Conservation (phyloP, 1,139 yeast genomes). For the Taphrina sp. region DNA sequence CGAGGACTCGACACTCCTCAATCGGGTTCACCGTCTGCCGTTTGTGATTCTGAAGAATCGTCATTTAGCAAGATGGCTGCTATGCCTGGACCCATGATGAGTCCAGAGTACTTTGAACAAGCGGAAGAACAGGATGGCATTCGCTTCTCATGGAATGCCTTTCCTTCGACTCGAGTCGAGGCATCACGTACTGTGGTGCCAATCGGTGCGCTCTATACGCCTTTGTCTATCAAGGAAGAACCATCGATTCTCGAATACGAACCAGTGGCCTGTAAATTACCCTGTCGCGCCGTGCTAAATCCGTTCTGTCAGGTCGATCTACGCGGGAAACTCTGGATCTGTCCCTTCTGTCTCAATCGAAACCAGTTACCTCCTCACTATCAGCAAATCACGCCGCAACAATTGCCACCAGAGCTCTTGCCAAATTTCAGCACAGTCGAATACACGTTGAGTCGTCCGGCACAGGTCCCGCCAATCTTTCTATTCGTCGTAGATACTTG, state of each 20-base stretch:
- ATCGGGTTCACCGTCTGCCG: too few relatives aligned
- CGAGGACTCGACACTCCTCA: not conserved
- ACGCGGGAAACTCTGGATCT: constrained; percentile 78
- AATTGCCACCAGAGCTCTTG: constrained; percentile 82
- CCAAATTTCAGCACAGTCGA: constrained; percentile 82
- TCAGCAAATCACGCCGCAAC: constrained; percentile 76
- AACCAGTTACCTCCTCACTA: constrained; percentile 89
- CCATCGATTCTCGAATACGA: constrained; percentile 82
- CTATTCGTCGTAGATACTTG: constrained; percentile 88
- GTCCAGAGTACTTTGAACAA: constrained; percentile 56
- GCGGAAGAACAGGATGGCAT: constrained; percentile 87
- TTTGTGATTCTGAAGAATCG: too few relatives aligned
- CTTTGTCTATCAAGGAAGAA: constrained; percentile 75
- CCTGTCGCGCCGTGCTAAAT: constrained; percentile 82
- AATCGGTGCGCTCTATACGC: constrained; percentile 90
- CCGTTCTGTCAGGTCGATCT: constrained; percentile 83
- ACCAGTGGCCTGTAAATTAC: constrained; percentile 80
- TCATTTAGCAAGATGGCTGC: constrained; percentile 28
- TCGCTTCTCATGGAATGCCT: constrained; percentile 83
- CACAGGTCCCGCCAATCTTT: constrained; percentile 88
- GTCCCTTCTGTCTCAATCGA: constrained; percentile 80
- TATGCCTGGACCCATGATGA: constrained; percentile 20
- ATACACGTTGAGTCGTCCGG: constrained; percentile 84
- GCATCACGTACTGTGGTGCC: constrained; percentile 93
- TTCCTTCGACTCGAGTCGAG: constrained; percentile 87